phyloP scores from a whole-genome alignment of 768 basidiomycete species.

The Agrocybe praecox region DNA sequence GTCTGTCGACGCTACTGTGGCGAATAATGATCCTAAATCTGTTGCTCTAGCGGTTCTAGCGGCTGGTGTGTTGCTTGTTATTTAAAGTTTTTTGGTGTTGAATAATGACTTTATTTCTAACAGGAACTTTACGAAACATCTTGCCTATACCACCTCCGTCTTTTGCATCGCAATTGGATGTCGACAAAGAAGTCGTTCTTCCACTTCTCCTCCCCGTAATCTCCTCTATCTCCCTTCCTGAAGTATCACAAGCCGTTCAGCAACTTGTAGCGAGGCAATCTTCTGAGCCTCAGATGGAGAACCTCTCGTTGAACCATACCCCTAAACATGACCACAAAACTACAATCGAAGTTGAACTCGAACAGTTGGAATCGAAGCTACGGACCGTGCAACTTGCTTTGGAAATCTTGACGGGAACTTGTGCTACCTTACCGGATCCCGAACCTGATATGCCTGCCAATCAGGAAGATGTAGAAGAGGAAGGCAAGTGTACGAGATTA shows the following conservation, averaged over 20 bases:
- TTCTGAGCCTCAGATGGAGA: constrained; percentile 26
- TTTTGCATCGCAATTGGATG: constrained; percentile 58
- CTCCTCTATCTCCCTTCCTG: constrained; percentile 55
- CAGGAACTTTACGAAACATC: constrained; percentile 79
- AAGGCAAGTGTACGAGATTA: constrained; percentile 19
- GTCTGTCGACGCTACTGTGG: constrained; percentile 31
- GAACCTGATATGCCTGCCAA: constrained; percentile 42
- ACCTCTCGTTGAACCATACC: constrained; percentile 60
- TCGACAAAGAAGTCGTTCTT: constrained; percentile 72
- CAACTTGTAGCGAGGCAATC: constrained; percentile 57
- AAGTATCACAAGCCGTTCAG: constrained; percentile 50
- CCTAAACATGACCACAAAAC: constrained; percentile 82
- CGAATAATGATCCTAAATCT: constrained; percentile 50
- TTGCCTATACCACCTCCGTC: constrained; percentile 75
- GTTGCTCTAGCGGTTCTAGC: constrained; percentile 66
- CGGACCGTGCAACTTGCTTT: constrained; percentile 81
- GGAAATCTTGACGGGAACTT: constrained; percentile 87
- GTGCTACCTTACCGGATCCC: constrained; percentile 84
- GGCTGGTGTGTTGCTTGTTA: constrained; percentile 49
- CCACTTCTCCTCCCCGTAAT: constrained; percentile 73
- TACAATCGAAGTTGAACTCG: constrained; percentile 67
- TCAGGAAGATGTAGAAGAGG: constrained; percentile 41
- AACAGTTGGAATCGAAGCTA: constrained; percentile 69
- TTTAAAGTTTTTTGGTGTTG: background rate
- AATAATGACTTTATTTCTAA: background rate